Evolutionary conservation across 1,139 yeast genomes (phyloP), one percentile per base, ranked within the genome.

Genomic region (Blastobotrys malaysiensis): DNA sequence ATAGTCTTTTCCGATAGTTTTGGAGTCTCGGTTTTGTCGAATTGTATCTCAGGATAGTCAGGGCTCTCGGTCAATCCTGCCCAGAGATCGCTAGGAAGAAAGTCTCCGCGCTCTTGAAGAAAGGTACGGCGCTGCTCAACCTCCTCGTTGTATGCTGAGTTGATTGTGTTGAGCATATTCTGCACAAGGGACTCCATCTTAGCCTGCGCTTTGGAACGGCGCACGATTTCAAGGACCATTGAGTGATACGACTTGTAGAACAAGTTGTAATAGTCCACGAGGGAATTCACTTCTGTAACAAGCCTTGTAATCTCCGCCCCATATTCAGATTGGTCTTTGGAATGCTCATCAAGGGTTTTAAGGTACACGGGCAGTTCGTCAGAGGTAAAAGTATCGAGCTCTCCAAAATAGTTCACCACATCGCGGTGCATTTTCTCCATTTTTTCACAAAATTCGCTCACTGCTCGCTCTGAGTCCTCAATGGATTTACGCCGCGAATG

Each of bases 51-150:
- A 2, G 66, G 67, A 48, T 57, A 57, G 51, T 65, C 54, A 16
- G 65, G 63, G 46, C 61, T 51, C 45, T 72, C 72, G 20, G 72
- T 68, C 49, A 77, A 65, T 2, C 76, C 76, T 1, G 73, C 69
- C 81, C 82, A 79, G 2, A 80, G 68, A 57, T 78, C 79, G 43
- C 69, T 73, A 0, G 88, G 88, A 9, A 83, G 67, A 59, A 67
- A 83, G 48, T 76, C 77, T 0, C 82, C 83, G 64, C 81, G 72
- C 7, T 68, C 65, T 1, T 64, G 59, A 46, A 80, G 58, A 58
- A 83, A 83, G 9, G 63, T 57, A 19, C 69, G 61, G 45, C 86
- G 69, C 14, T 66, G 64, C 1, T 63, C 65, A 43, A 65, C 63
- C 57, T 83, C 87, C 2, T 75, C 73, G 9, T 59, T 55, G 22